Base-by-base conservation (phyloP, 139 green algal species). In the Tetradesmus lagerheimii region DNA sequence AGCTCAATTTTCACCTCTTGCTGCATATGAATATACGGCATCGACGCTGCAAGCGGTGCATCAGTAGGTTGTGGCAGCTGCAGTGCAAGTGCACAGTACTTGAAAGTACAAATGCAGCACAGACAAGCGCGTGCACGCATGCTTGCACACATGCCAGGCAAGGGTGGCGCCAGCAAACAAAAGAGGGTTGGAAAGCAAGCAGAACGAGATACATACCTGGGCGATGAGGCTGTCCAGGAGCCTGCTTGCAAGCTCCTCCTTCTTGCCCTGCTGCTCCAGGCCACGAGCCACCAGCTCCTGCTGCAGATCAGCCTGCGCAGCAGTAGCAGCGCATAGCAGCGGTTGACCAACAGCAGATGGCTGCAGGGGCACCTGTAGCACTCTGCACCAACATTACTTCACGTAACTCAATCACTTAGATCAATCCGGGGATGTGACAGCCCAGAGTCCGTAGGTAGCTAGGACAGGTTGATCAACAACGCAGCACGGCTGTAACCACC, bases 201-300 rank as follows among this genome's bases (percentile, higher is more conserved):
- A n/a, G n/a, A n/a, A n/a, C n/a, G n/a, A n/a, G n/a, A 20, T 18
- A 29, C 79, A 11, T 37, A 88, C 83, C 64, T 88, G 83, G 23
- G 38, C 2, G 23, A 88, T 88, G 37, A 88, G 83, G 83, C 47
- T 88, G 83, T 88, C 83, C 37, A 88, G 83, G n/a, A 80, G 38
- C 16, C 62, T 23, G 64, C 45, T 80, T 12, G 83, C 83, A 1
- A 88, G 62, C 62, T 80, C 37, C 14, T 62, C 31, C 64, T 88
- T 80, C 29, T 88, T 53, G 29, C 62, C 64, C 18, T 62, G 25
- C 27, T 80, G 29, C 43, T 88, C 83, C 29, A 88, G 83, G 27
- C 83, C 83, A 66, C 62, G 64, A 23, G 76, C 39, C 38, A 77
- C 64, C 67, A 88, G 83, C 62, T 88, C 38, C 27, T n/a, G 64